A percentile compares a stretch with the other conserved stretches of the same genome.
Evolutionary conservation across 495 filamentous ascomycete genomes (phyloP).

Genomic region (Mycothermus thermophilus): DNA sequence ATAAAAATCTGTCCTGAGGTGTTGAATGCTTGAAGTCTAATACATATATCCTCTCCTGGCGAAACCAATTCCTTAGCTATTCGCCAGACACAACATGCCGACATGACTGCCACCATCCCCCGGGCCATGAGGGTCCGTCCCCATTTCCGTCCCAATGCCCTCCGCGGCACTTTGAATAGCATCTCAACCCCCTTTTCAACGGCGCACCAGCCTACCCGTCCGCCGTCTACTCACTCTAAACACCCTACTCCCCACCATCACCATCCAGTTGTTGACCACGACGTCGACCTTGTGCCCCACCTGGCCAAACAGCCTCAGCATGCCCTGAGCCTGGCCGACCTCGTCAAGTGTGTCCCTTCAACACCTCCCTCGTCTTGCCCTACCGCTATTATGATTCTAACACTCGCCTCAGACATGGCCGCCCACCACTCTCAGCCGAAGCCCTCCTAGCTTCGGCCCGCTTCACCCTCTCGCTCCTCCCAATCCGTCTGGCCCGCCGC

Average conservation of each 20-base stretch:
- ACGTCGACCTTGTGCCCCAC: constrained; percentile 62
- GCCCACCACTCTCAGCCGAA: constrained; percentile 67
- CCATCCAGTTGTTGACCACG: constrained; percentile 1
- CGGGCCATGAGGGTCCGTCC: no score
- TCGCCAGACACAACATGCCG: no score
- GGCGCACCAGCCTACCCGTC: constrained; percentile 4
- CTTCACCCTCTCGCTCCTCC: constrained; percentile 84
- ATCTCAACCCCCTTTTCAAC: constrained; percentile 5
- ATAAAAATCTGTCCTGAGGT: no score
- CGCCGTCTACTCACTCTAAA: constrained; percentile 3
- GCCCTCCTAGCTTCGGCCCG: constrained; percentile 80
- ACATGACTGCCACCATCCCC: no score
- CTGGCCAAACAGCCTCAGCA: constrained; percentile 70
- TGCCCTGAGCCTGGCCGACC: constrained; percentile 68
- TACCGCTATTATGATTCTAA: not conserved
- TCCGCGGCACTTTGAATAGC: no score
- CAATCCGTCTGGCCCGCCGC: constrained; percentile 84
- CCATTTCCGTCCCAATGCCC: no score
- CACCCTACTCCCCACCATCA: constrained; percentile 2
- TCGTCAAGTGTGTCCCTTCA: constrained; percentile 55
- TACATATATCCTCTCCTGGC: no score
- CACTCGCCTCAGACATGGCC: constrained; percentile 52
- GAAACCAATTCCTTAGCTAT: no score
- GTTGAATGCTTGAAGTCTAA: no score
- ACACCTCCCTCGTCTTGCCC: not conserved